Conservation (phyloP, 768 basidiomycete genomes). For the Agrocybe pediades region DNA sequence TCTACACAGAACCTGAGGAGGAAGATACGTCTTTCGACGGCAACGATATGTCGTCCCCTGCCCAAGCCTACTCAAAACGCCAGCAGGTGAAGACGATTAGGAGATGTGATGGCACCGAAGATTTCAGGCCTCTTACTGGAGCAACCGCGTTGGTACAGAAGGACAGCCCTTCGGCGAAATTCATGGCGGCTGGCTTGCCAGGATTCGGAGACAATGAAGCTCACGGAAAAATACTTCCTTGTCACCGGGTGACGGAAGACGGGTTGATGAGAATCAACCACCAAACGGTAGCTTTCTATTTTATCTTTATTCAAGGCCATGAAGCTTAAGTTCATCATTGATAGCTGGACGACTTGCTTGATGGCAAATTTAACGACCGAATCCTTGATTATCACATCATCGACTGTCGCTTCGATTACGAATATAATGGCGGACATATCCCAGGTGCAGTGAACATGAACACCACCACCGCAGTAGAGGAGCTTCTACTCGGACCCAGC, state of each 20-base stretch:
- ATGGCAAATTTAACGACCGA: slow-evolving; percentile 67
- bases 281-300: slow-evolving; percentile 52
- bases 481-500: slow-evolving; percentile 66
- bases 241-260: slow-evolving; percentile 92
- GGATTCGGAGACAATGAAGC: slow-evolving; percentile 95
- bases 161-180: slow-evolving; percentile 61
- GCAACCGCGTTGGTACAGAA: slow-evolving; percentile 54
- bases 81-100: slow-evolving; percentile 79
- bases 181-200: slow-evolving; percentile 63
- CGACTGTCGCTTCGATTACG: slow-evolving; percentile 98
- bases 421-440: slow-evolving; percentile 93
- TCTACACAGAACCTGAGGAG: slow-evolving; percentile 46
- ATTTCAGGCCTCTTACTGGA: slow-evolving; percentile 75
- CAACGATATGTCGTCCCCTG: slow-evolving; percentile 76
- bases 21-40: slow-evolving; percentile 60
- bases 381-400: slow-evolving; percentile 79
- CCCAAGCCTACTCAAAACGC: slow-evolving; percentile 77
- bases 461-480: slow-evolving; percentile 76
- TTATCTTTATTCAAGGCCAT: slow-evolving; percentile 1
- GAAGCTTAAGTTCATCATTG: slow-evolving; percentile 14
- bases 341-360: slow-evolving; percentile 78
- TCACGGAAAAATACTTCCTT: slow-evolving; percentile 90
- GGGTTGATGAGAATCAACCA: slow-evolving; percentile 89
- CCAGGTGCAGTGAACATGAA: slow-evolving; percentile 91
- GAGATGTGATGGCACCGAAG: slow-evolving; percentile 80